Evolutionary conservation across 495 filamentous ascomycete genomes (phyloP).

Genomic region (Venustampulla echinocandica): DNA sequence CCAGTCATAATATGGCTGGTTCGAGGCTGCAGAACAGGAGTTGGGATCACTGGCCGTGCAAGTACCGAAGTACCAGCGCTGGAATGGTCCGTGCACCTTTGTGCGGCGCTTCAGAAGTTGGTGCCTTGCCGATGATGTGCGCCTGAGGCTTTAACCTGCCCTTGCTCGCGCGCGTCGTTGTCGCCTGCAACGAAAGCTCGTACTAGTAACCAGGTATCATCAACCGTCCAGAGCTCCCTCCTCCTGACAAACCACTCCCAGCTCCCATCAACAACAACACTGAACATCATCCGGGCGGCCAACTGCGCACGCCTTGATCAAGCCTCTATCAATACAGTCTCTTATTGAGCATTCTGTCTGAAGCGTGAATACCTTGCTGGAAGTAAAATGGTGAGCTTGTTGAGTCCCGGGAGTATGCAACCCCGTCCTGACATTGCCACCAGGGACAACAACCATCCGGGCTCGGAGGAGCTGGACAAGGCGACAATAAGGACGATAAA

Average conservation of each 20-base stretch:
- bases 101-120: no score
- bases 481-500: slow-evolving; percentile 78
- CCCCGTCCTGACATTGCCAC: slow-evolving; percentile 10
- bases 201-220: no score
- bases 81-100: no score
- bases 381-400: slow-evolving; percentile 20
- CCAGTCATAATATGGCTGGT: no score
- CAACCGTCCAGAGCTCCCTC: background rate
- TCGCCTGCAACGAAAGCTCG: no score
- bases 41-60: no score
- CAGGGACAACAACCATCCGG: slow-evolving; percentile 86
- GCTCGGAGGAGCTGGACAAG: slow-evolving; percentile 55
- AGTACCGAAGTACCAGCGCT: no score
- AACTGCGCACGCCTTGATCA: no score
- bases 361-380: slow-evolving; percentile 7
- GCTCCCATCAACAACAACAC: slow-evolving; percentile 17
- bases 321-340: slow-evolving; percentile 1
- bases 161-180: no score
- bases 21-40: no score
- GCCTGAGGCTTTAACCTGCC: no score
- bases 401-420: background rate
- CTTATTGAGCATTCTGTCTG: background rate
- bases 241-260: slow-evolving; percentile 18
- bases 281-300: slow-evolving; percentile 6
- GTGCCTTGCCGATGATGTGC: no score